Percentiles rank a stretch among this genome's conserved stretches.
These are phyloP conservation scores for Silene noctiflora DNA, from an alignment of 179 eudicot species.

Conservation along the genomic window DNA sequence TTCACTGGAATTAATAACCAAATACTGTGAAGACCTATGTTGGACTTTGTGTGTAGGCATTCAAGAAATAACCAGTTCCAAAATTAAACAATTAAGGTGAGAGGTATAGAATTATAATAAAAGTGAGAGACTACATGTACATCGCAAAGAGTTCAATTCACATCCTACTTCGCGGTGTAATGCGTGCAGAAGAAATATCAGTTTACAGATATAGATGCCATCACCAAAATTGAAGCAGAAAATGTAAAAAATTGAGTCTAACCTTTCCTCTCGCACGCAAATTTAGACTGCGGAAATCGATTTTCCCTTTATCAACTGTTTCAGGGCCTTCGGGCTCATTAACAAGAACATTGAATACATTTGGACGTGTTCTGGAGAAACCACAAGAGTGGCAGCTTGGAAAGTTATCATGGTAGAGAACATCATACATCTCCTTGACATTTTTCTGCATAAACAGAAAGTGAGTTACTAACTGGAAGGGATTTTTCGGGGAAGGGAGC, in stretches of 20 bases:
- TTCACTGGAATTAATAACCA: too few species aligned
- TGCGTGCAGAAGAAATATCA: not conserved
- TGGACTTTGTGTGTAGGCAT: too few species aligned
- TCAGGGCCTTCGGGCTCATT: slow-evolving; percentile 21
- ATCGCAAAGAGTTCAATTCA: too few species aligned
- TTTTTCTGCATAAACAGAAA: slow-evolving; percentile 28
- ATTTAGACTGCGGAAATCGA: slow-evolving; percentile 20
- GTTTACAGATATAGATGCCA: not conserved
- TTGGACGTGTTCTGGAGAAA: slow-evolving; percentile 25
- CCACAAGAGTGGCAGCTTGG: slow-evolving; percentile 31
- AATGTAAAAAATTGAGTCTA: slow-evolving; percentile 9
- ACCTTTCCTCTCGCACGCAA: slow-evolving; percentile 37
- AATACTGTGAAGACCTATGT: too few species aligned
- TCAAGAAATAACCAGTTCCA: too few species aligned
- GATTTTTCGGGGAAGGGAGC: not conserved
- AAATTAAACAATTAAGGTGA: too few species aligned
- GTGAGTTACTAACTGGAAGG: not conserved
- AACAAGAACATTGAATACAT: slow-evolving; percentile 33
- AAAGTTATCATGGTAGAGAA: slow-evolving; percentile 28
- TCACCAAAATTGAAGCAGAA: not conserved
- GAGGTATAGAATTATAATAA: too few species aligned
- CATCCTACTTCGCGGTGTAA: not conserved
- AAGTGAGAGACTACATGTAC: too few species aligned
- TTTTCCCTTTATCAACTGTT: slow-evolving; percentile 22
- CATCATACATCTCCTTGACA: slow-evolving; percentile 40